A percentile compares a stretch with the other conserved stretches of the same genome.
phyloP scores from a whole-genome alignment of 31 red algal genomes.

The Odonthalia washingtoniensis region DNA sequence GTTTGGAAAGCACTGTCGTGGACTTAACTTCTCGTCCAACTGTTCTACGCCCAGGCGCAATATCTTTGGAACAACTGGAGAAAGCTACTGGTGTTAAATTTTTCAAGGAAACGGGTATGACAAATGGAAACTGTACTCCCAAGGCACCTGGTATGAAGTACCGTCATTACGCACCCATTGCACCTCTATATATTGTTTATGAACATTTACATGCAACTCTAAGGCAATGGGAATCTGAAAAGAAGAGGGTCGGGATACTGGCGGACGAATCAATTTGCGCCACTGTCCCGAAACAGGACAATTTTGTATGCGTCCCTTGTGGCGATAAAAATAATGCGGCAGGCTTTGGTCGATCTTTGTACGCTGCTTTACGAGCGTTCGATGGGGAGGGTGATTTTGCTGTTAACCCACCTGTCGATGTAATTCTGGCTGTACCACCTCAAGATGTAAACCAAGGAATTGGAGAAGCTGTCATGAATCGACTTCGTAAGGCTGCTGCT shows the following conservation, averaged over 20 bases:
- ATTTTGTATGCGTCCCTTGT: slow-evolving; percentile 50
- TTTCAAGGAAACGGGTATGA: neutral
- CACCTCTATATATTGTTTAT: slow-evolving; percentile 58
- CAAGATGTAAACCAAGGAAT: slow-evolving; percentile 58
- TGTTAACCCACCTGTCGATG: slow-evolving; percentile 50
- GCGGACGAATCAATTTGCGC: slow-evolving; percentile 33
- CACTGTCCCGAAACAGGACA: neutral
- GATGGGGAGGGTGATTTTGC: slow-evolving; percentile 57
- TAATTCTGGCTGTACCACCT: slow-evolving; percentile 75
- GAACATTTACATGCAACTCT: neutral
- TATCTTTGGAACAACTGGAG: slow-evolving; percentile 53
- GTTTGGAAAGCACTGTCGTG: slow-evolving; percentile 9
- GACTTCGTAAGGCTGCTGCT: slow-evolving; percentile 77
- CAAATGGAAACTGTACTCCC: slow-evolving; percentile 20
- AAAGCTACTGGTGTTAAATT: slow-evolving; percentile 28
- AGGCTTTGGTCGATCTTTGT: slow-evolving; percentile 53
- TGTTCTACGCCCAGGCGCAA: slow-evolving; percentile 77
- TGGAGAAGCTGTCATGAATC: slow-evolving; percentile 86
- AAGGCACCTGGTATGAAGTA: slow-evolving; percentile 93
- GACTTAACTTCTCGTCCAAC: slow-evolving; percentile 55
- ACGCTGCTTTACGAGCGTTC: slow-evolving; percentile 67
- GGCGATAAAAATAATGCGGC: slow-evolving; percentile 33
- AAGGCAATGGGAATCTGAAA: neutral
- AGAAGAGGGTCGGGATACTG: slow-evolving; percentile 53
- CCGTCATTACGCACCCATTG: slow-evolving; percentile 85